Conservation (phyloP, 495 filamentous ascomycete genomes). For the Penicillium paradoxum region DNA sequence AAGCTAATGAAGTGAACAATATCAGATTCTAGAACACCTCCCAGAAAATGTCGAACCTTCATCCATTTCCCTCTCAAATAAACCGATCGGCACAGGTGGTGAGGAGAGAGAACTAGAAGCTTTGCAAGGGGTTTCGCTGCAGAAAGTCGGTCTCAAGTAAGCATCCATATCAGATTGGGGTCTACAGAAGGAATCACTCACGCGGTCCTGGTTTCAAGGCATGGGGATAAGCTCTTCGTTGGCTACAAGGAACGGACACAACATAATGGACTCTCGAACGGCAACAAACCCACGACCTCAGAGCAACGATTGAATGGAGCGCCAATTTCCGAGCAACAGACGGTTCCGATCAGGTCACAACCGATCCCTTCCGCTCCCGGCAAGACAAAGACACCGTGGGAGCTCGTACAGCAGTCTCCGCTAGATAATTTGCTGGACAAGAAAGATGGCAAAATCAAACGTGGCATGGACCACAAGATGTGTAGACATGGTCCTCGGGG, state of each 20-base stretch:
- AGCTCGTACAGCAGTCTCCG: constrained; percentile 77
- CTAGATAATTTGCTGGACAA: constrained; percentile 83
- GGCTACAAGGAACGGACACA: constrained; percentile 59
- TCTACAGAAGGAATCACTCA: neutral
- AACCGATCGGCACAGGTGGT: constrained; percentile 65
- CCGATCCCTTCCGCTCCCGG: constrained; percentile 56
- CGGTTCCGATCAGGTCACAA: constrained; percentile 56
- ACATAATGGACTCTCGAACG: constrained; percentile 47
- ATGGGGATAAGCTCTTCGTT: constrained; percentile 87
- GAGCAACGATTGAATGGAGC: constrained; percentile 66
- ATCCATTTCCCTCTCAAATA: constrained; percentile 75
- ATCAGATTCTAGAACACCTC: constrained; percentile 57
- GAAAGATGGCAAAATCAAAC: constrained; percentile 86
- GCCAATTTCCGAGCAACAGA: constrained; percentile 64
- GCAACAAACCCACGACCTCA: constrained; percentile 38
- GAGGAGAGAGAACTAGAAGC: constrained; percentile 65
- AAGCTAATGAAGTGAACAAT: constrained; percentile 2
- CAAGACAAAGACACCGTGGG: constrained; percentile 93
- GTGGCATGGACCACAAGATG: constrained; percentile 74
- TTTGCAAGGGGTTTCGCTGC: constrained; percentile 61
- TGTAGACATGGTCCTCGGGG: constrained; percentile 93
- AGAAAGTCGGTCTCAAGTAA: constrained; percentile 68
- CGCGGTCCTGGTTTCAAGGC: constrained; percentile 42
- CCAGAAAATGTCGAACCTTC: constrained; percentile 66
- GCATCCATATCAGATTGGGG: constrained; percentile 8